Conservation (phyloP, 176 grass and related monocot species). For the Melocanna baccifera region DNA sequence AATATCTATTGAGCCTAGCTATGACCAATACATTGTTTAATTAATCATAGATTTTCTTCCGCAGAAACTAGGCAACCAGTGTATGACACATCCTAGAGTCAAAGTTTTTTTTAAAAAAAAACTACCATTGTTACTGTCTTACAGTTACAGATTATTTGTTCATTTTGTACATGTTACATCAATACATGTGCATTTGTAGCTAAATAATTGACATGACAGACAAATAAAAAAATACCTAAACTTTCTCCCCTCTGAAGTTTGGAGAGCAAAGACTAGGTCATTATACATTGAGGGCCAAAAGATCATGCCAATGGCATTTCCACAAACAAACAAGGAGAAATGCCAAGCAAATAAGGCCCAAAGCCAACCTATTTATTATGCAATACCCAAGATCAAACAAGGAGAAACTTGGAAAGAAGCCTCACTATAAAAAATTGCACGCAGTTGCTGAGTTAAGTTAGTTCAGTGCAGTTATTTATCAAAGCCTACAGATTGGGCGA, state of each 20-base stretch:
- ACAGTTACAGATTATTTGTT: neutral
- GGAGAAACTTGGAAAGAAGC: neutral
- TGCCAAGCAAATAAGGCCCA: neutral
- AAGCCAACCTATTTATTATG: neutral
- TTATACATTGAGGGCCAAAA: neutral
- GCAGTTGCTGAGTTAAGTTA: neutral
- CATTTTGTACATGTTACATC: constrained; percentile 1
- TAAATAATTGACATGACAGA: neutral
- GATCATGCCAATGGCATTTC: neutral
- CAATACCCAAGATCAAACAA: constrained; percentile 19
- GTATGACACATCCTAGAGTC: constrained; percentile 22
- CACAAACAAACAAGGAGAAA: constrained; percentile 6
- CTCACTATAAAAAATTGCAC: neutral
- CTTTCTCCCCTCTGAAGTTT: neutral
- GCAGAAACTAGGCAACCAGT: constrained; percentile 11
- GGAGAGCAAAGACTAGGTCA: neutral
- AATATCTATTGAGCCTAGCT: constrained; percentile 35
- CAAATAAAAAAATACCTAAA: neutral
- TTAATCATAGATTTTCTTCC: constrained; percentile 26
- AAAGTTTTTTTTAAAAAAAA: neutral
- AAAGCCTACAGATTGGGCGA: neutral
- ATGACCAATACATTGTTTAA: constrained; percentile 11
- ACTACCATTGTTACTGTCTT: neutral
- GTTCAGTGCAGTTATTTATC: constrained; percentile 14
- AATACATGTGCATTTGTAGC: neutral